Percentiles rank a stretch among this genome's conserved stretches.
Evolutionary conservation across 306 rosid species (phyloP).

Genomic region (Cicer pinnatifidum): DNA sequence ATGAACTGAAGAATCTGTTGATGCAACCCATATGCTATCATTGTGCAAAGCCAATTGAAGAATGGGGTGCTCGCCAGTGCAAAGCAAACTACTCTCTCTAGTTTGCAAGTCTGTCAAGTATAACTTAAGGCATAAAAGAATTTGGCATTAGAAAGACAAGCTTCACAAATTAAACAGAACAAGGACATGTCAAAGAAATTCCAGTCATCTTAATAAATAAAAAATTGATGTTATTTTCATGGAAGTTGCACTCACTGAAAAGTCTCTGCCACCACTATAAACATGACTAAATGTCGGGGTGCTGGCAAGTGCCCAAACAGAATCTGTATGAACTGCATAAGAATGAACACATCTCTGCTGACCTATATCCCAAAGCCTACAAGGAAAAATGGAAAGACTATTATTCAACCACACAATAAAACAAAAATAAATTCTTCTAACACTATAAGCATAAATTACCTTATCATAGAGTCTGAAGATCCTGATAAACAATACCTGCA

Average conservation of each 20-base stretch:
- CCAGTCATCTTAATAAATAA: constrained; percentile 1
- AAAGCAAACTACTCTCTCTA: constrained; percentile 93
- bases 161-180: constrained; percentile 42
- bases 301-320: constrained; percentile 99
- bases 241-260: constrained; percentile 76
- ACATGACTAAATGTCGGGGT: constrained; percentile 94
- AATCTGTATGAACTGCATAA: constrained; percentile 98
- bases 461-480: constrained; percentile 99
- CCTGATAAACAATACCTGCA: constrained; percentile 95
- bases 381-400: constrained; percentile 44
- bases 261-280: constrained; percentile 97
- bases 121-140: constrained; percentile 69
- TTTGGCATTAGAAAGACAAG: constrained; percentile 51
- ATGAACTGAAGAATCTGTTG: constrained; percentile 86
- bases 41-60: constrained; percentile 79
- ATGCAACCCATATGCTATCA: constrained; percentile 88
- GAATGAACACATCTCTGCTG: constrained; percentile 98
- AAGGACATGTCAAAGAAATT: constrained; percentile 29
- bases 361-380: constrained; percentile 98
- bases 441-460: constrained; percentile 53
- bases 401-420: constrained; percentile 32
- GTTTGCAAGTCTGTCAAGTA: constrained; percentile 98
- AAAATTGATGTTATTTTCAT: constrained; percentile 32
- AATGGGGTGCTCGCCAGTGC: constrained; percentile 90
- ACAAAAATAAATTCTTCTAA: constrained; percentile 35